These are phyloP conservation scores for Phytophthora vignae DNA, from an alignment of 352 stramenopile species.

Conservation along the genomic window DNA sequence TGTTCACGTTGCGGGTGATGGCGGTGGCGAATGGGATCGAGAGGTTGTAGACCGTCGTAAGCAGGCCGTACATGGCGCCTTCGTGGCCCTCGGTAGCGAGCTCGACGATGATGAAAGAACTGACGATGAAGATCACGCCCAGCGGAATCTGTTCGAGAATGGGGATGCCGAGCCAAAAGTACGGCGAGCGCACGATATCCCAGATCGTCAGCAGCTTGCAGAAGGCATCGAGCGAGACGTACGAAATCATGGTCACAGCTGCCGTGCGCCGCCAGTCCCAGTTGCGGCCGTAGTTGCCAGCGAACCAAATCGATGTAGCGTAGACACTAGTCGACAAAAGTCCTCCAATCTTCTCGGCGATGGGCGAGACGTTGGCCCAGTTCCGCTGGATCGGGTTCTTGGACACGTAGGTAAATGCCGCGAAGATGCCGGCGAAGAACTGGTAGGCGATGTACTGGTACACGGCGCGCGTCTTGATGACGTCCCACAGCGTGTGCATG, in stretches of 20 bases:
- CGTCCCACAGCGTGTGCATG: conserved; percentile 53
- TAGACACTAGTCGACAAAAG: conserved; percentile 50
- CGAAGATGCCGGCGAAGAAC: conserved; percentile 53
- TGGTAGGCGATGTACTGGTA: conserved; percentile 58
- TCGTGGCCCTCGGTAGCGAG: conserved; percentile 63
- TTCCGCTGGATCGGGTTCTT: conserved; percentile 53
- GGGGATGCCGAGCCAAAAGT: conserved; percentile 56
- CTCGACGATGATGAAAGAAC: conserved; percentile 68
- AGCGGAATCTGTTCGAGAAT: conserved; percentile 57
- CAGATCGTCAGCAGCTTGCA: conserved; percentile 59
- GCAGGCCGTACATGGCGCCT: conserved; percentile 68
- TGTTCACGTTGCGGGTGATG: conserved; percentile 55
- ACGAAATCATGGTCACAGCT: conserved; percentile 38
- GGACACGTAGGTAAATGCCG: conserved; percentile 46
- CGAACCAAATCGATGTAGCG: conserved; percentile 51
- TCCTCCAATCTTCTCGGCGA: conserved; percentile 50
- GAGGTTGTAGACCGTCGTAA: conserved; percentile 71
- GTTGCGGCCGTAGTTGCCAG: conserved; percentile 59
- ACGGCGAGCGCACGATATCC: conserved; percentile 57
- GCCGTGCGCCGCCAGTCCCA: conserved; percentile 62
- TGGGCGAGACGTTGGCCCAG: conserved; percentile 50
- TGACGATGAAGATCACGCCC: conserved; percentile 64
- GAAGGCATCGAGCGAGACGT: conserved; percentile 48
- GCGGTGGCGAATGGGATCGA: conserved; percentile 49
- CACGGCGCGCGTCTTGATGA: conserved; percentile 53